phyloP scores from a whole-genome alignment of 805 yeast species.

The Yamadazyma sp. region DNA sequence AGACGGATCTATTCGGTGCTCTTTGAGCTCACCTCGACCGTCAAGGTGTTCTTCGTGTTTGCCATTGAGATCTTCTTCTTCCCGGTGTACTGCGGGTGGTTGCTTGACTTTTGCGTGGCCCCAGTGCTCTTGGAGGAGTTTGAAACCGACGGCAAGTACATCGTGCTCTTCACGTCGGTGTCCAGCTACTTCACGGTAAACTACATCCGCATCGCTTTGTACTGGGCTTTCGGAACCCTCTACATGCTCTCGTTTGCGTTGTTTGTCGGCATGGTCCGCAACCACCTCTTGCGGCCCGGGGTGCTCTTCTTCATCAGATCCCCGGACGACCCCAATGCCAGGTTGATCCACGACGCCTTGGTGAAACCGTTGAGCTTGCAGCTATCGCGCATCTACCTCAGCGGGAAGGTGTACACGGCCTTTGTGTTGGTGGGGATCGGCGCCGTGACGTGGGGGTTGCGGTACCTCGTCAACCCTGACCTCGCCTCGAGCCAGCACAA shows the following conservation, averaged over 20 bases:
- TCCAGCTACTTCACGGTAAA: conserved; percentile 9
- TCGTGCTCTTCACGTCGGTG: conserved; percentile 11
- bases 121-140: conserved; percentile 42
- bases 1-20: conserved; percentile 53
- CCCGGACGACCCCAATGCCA: conserved; percentile 89
- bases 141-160: conserved; percentile 5
- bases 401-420: conserved; percentile 71
- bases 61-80: conserved; percentile 79
- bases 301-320: conserved; percentile 88
- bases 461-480: conserved; percentile 21
- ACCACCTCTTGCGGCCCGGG: conserved; percentile 75
- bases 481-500: conserved; percentile 12
- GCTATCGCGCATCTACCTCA: conserved; percentile 65
- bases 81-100: conserved; percentile 82
- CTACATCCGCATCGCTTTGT: conserved; percentile 24
- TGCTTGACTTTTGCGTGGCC: conserved; percentile 65
- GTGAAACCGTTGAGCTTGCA: conserved; percentile 74
- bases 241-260: conserved; percentile 88
- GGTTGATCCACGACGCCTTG: conserved; percentile 83
- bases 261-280: conserved; percentile 81
- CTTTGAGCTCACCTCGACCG: conserved; percentile 57
- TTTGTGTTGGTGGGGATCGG: conserved; percentile 80
- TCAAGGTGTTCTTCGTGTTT: conserved; percentile 74
- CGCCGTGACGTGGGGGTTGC: conserved; percentile 50
- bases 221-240: conserved; percentile 74